phyloP scores from a whole-genome alignment of 2,329 filamentous ascomycete species.

The Lecanoromycetidae sp. region DNA sequence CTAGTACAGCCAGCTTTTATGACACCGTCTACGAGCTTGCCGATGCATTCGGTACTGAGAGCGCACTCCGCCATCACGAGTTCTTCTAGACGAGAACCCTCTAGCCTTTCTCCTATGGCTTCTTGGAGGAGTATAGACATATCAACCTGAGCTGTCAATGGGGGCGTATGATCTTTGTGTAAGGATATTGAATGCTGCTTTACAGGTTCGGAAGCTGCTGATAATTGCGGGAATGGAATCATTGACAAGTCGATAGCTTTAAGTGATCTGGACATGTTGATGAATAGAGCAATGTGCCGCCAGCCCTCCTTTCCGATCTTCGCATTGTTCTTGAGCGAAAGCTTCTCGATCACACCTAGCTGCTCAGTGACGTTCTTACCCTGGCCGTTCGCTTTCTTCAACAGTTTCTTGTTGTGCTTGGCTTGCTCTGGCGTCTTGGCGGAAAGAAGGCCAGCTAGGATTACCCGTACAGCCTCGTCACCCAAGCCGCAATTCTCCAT shows the following conservation, averaged over 20 bases:
- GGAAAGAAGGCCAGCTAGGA: slow-evolving; percentile 74
- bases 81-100: slow-evolving; percentile 64
- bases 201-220: slow-evolving; percentile 19
- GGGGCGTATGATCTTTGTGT: slow-evolving; percentile 18
- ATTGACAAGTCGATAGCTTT: slow-evolving; percentile 79
- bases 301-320: slow-evolving; percentile 79
- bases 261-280: slow-evolving; percentile 78
- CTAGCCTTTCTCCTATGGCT: slow-evolving; percentile 64
- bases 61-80: slow-evolving; percentile 72
- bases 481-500: slow-evolving; percentile 78
- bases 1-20: slow-evolving; percentile 64
- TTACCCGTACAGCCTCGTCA: slow-evolving; percentile 75
- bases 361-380: slow-evolving; percentile 24
- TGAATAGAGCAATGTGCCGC: slow-evolving; percentile 79
- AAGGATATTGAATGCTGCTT: slow-evolving; percentile 15
- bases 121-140: slow-evolving; percentile 57
- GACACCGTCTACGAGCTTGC: slow-evolving; percentile 69
- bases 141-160: slow-evolving; percentile 31
- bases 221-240: slow-evolving; percentile 56
- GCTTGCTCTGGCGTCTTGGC: slow-evolving; percentile 55
- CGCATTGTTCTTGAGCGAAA: slow-evolving; percentile 78
- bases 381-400: slow-evolving; percentile 28
- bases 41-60: slow-evolving; percentile 57
- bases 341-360: slow-evolving; percentile 65
- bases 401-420: slow-evolving; percentile 36